Conservation (phyloP, 2,329 filamentous ascomycete species). For the Beauveria caledonica region DNA sequence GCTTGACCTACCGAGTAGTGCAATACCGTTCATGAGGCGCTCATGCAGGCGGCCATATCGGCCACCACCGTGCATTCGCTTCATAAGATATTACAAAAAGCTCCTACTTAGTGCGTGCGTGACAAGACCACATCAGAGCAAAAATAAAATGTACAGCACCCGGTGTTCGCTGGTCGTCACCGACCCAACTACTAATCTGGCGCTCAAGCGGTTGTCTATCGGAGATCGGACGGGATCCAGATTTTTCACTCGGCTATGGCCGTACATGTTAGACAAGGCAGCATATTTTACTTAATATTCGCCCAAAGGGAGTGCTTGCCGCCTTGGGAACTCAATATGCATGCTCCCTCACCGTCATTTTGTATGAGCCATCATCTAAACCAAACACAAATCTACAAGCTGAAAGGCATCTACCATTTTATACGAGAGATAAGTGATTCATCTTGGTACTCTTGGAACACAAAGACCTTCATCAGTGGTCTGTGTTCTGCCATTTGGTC, state of each 20-base stretch:
- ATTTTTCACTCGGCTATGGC: conserved; percentile 6
- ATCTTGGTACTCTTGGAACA: not conserved
- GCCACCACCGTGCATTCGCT: not conserved
- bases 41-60: not conserved
- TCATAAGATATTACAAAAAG: not conserved
- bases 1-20: not conserved
- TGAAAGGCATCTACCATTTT: not conserved
- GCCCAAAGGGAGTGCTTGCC: not conserved
- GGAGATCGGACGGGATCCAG: conserved; percentile 10
- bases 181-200: conserved; percentile 12
- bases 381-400: not conserved
- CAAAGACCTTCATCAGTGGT: not conserved
- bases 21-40: not conserved
- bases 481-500: not conserved
- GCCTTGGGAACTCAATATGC: not conserved
- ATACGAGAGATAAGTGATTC: not conserved
- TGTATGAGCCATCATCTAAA: not conserved
- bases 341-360: not conserved
- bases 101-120: no score
- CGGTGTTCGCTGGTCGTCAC: conserved; percentile 12
- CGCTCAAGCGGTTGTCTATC: conserved; percentile 8
- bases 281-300: not conserved
- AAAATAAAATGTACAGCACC: conserved; percentile 8
- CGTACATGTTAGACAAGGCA: not conserved
- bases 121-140: not conserved